Evolutionary conservation across 2,329 filamentous ascomycete genomes (phyloP).

Genomic region (Sphaerulina musiva): DNA sequence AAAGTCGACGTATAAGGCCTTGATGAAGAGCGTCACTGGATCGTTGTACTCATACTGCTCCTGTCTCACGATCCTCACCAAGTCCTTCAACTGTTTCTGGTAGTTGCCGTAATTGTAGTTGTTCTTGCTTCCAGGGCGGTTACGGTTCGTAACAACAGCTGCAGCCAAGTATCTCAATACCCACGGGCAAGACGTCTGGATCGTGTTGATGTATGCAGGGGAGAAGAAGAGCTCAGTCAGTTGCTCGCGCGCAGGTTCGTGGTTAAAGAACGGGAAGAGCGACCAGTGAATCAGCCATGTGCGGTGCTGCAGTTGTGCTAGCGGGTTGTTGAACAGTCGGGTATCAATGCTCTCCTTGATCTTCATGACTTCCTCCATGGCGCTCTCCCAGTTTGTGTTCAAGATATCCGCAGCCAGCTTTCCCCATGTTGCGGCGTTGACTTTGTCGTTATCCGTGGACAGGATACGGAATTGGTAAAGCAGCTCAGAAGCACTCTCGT

Average conservation of each 20-base stretch:
- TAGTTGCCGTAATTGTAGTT: slow-evolving; percentile 93
- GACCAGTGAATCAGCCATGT: slow-evolving; percentile 98
- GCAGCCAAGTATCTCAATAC: slow-evolving; percentile 88
- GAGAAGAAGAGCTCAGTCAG: slow-evolving; percentile 97
- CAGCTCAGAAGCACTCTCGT: slow-evolving; percentile 79
- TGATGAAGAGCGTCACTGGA: slow-evolving; percentile 92
- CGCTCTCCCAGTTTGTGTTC: slow-evolving; percentile 88
- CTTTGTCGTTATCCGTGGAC: slow-evolving; percentile 97
- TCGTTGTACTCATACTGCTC: slow-evolving; percentile 97
- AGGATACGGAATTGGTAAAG: slow-evolving; percentile 97
- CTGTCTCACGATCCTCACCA: slow-evolving; percentile 90
- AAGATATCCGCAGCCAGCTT: slow-evolving; percentile 96
- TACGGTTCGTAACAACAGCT: slow-evolving; percentile 84
- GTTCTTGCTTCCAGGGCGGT: slow-evolving; percentile 72
- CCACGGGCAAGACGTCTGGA: slow-evolving; percentile 97
- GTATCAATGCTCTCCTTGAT: slow-evolving; percentile 89
- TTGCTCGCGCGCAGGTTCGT: slow-evolving; percentile 80
- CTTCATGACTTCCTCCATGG: slow-evolving; percentile 83
- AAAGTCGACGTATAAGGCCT: slow-evolving; percentile 91
- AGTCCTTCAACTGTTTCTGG: slow-evolving; percentile 97
- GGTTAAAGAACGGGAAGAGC: slow-evolving; percentile 98
- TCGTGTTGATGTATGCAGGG: slow-evolving; percentile 96
- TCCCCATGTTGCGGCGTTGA: slow-evolving; percentile 91
- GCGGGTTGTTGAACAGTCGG: slow-evolving; percentile 90
- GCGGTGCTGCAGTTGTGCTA: slow-evolving; percentile 91